A percentile compares a stretch with the other conserved stretches of the same genome.
phyloP scores from a whole-genome alignment of 73 alveolate genomes.

The Paramecium tetraurelia region DNA sequence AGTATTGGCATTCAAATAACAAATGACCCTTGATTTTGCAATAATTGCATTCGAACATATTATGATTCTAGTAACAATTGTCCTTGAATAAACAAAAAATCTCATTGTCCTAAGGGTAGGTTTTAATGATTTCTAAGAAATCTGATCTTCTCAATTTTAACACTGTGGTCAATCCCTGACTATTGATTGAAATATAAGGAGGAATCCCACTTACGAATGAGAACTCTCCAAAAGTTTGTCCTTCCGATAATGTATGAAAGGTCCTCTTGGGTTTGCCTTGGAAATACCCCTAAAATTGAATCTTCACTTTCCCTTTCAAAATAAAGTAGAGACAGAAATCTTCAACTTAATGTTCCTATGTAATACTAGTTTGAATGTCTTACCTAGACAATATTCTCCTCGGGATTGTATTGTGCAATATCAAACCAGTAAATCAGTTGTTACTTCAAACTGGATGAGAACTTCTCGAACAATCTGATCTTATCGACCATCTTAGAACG shows the following conservation, averaged over 20 bases:
- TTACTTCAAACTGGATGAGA: slow-evolving; percentile 2
- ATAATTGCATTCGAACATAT: slow-evolving; percentile 15
- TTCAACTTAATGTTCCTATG: slow-evolving; percentile 19
- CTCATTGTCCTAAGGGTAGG: slow-evolving; percentile 14
- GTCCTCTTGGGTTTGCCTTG: slow-evolving; percentile 21
- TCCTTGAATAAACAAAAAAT: neutral
- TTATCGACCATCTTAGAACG: neutral
- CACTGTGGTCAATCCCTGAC: slow-evolving; percentile 8
- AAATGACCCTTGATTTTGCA: neutral
- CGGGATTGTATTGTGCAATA: slow-evolving; percentile 1
- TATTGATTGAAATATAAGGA: neutral
- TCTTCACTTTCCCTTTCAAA: slow-evolving; percentile 15
- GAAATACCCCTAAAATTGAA: neutral
- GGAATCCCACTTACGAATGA: neutral
- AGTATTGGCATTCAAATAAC: slow-evolving; percentile 23
- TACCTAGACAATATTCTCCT: slow-evolving; percentile 5
- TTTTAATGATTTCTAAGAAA: neutral
- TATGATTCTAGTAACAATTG: neutral
- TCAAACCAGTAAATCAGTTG: slow-evolving; percentile 29
- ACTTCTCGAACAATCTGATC: neutral
- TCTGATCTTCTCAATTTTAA: slow-evolving; percentile 25
- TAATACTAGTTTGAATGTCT: neutral
- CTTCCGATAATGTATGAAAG: neutral
- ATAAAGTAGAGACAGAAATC: slow-evolving; percentile 28
- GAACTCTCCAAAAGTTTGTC: slow-evolving; percentile 35